Base-by-base conservation (phyloP, 2,329 filamentous ascomycete genomes). In the Incumbomyces delicatus region DNA sequence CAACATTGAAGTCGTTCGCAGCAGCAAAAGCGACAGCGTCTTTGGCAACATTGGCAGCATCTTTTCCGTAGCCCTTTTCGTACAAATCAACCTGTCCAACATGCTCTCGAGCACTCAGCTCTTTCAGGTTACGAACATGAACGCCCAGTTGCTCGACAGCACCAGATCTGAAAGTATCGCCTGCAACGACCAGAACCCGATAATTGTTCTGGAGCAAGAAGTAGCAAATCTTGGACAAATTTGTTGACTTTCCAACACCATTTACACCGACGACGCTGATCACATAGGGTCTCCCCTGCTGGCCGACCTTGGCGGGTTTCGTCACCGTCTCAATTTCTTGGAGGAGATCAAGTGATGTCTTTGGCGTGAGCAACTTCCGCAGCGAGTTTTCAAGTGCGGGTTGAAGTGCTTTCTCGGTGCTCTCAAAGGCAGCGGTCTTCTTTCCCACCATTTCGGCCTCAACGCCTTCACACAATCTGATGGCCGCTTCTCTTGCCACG, bases 181-280 rank as follows among this genome's bases (percentile, higher is more conserved):
- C 92, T 8, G 92, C 90, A 12, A 87, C 90, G 55, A 98, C 87
- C 48, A 98, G 77, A 13, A 98, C 88, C 61, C 85, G 85, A 72
- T 95, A 94, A 63, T 94, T 89, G 72, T 98, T 98, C 66, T 98
- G 90, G 29, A 98, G 74, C 32, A 98, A 74, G 71, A 98, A 98
- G 69, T 92, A 98, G 66, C 89, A 94, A 56, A 98, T 95, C 67
- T 98, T 98, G 65, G 87, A 90, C 32, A 98, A 75, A 63, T 95
- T 96, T 44, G 92, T 98, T 13, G 89, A 95, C 70, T 98, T 98
- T 61, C 92, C 92, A 32, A 98, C 92, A 45, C 92, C 92, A 64
- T 98, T 98, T 62, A 98, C 92, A 52, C 92, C 92, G 36, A 98
- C 92, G 51, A 98, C 95, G 48, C 88, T 95, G 63, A 98, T 94